These are phyloP conservation scores for Combretum micranthum DNA, from an alignment of 345 rosid species.

Conservation along the genomic window DNA sequence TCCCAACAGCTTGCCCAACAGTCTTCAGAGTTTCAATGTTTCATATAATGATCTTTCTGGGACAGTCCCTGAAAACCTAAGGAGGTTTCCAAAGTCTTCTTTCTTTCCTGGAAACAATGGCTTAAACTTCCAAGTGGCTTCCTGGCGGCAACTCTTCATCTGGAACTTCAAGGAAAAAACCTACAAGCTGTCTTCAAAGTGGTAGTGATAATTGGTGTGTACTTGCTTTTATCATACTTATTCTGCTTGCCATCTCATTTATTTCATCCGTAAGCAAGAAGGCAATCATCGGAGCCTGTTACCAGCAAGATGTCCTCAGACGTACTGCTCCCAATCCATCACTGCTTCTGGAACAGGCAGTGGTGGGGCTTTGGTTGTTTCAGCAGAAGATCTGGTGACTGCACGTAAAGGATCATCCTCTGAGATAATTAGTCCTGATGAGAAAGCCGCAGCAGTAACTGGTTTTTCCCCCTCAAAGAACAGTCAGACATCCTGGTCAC, in stretches of 20 bases:
- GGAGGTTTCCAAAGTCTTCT: constrained; percentile 66
- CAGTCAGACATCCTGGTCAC: constrained; percentile 81
- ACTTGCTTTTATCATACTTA: constrained; percentile 55
- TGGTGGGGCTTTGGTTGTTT: constrained; percentile 62
- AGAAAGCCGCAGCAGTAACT: constrained; percentile 51
- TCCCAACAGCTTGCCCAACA: constrained; percentile 57
- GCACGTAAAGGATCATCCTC: constrained; percentile 80
- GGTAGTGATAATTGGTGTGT: constrained; percentile 67
- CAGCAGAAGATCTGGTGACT: constrained; percentile 79
- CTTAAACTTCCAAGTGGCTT: constrained; percentile 46
- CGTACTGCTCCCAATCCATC: constrained; percentile 40
- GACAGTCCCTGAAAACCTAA: constrained; percentile 74
- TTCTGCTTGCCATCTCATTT: constrained; percentile 64
- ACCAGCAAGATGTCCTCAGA: constrained; percentile 34
- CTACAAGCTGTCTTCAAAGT: constrained; percentile 51
- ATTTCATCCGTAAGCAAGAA: constrained; percentile 49
- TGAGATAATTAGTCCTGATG: constrained; percentile 69
- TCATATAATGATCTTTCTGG: constrained; percentile 89
- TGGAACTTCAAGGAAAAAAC: constrained; percentile 43
- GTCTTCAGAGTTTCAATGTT: constrained; percentile 62
- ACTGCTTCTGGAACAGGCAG: constrained; percentile 34
- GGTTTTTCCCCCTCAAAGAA: constrained; percentile 91
- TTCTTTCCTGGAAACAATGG: constrained; percentile 75
- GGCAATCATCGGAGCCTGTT: constrained; percentile 36
- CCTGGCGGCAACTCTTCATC: constrained; percentile 28